Percentiles rank a stretch among this genome's conserved stretches.
phyloP scores from a whole-genome alignment of 371 early-diverging fungal genomes.

The Cokeromyces recurvatus region DNA sequence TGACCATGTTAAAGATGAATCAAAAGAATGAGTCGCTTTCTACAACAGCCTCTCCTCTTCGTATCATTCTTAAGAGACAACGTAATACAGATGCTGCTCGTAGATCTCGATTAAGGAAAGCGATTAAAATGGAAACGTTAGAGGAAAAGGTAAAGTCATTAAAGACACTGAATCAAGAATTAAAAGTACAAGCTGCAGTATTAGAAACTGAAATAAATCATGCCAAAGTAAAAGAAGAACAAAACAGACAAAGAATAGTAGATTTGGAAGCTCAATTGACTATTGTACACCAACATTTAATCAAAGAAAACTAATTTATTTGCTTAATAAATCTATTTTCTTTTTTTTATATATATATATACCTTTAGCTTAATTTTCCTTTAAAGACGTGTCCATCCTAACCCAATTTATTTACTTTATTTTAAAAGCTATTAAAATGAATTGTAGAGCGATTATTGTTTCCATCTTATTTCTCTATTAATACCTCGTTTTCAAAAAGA shows the following conservation, averaged over 20 bases:
- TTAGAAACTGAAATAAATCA: constrained; percentile 58
- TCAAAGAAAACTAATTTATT: background rate
- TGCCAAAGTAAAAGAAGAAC: constrained; percentile 50
- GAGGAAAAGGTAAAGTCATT: constrained; percentile 69
- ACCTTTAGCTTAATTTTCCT: too few relatives aligned
- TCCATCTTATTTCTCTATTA: too few relatives aligned
- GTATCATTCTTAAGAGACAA: constrained; percentile 69
- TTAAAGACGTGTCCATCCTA: too few relatives aligned
- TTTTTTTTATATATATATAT: too few relatives aligned
- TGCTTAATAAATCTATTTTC: too few relatives aligned
- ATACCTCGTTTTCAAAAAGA: too few relatives aligned
- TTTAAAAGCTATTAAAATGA: too few relatives aligned
- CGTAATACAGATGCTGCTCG: constrained; percentile 91
- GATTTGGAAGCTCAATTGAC: constrained; percentile 62
- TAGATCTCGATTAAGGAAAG: constrained; percentile 79
- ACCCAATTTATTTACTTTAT: too few relatives aligned
- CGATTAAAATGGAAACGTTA: constrained; percentile 67
- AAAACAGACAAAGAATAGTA: constrained; percentile 54
- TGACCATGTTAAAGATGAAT: too few relatives aligned
- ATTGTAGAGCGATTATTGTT: too few relatives aligned
- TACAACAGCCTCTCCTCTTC: too few relatives aligned
- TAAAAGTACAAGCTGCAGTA: constrained; percentile 60
- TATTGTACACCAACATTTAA: constrained; percentile 23
- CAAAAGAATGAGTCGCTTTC: background rate
- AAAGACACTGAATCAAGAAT: constrained; percentile 57